Evolutionary conservation across 2,329 filamentous ascomycete genomes (phyloP).

Genomic region (Metarhizium brunneum): DNA sequence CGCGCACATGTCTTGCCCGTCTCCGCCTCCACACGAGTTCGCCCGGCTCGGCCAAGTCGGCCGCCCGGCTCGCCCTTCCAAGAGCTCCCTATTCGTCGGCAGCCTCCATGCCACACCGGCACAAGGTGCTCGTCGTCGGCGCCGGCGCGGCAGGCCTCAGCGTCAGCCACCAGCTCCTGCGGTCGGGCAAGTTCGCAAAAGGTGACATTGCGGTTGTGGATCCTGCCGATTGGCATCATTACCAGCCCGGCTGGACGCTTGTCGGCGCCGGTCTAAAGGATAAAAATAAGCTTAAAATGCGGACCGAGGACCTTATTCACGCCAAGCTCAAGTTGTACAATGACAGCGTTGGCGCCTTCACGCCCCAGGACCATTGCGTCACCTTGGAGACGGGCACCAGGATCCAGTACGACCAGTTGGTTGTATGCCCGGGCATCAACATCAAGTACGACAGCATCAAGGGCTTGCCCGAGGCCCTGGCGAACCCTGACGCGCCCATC

Average conservation of each 20-base stretch:
- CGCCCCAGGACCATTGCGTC: constrained; percentile 46
- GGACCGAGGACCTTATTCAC: constrained; percentile 42
- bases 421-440: constrained; percentile 50
- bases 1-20: too few relatives aligned
- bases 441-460: constrained; percentile 42
- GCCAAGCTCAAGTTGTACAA: constrained; percentile 52
- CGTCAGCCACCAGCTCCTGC: constrained; percentile 59
- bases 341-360: constrained; percentile 37
- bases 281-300: constrained; percentile 46
- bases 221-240: constrained; percentile 54
- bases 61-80: too few relatives aligned
- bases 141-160: constrained; percentile 56
- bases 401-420: constrained; percentile 53
- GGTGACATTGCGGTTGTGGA: constrained; percentile 58
- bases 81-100: too few relatives aligned
- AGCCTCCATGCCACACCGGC: constrained; percentile 19
- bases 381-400: constrained; percentile 45
- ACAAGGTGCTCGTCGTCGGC: constrained; percentile 59
- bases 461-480: constrained; percentile 46
- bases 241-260: constrained; percentile 62
- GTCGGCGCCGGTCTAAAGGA: constrained; percentile 58
- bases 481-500: constrained; percentile 35
- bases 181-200: constrained; percentile 42
- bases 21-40: too few relatives aligned
- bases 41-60: too few relatives aligned